Evolutionary conservation across 2,329 filamentous ascomycete genomes (phyloP).

Genomic region (Drechslerella dactyloides): DNA sequence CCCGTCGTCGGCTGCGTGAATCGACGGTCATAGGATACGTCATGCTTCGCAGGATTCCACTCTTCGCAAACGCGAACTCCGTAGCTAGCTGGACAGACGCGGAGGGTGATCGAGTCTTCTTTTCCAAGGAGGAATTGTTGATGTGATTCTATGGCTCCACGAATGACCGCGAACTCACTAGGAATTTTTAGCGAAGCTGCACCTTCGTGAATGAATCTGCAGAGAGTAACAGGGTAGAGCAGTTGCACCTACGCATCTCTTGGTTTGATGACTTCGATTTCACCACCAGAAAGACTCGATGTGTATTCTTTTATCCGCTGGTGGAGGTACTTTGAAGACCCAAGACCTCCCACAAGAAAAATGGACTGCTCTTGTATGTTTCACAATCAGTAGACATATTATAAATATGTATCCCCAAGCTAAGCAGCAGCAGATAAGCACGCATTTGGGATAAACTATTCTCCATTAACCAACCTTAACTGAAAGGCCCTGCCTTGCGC

Average conservation of each 20-base stretch:
- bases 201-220: too few relatives aligned
- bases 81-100: constrained; percentile 40
- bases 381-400: too few relatives aligned
- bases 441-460: too few relatives aligned
- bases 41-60: constrained; percentile 25
- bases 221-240: not conserved
- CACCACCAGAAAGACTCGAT: constrained; percentile 3
- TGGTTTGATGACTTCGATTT: constrained; percentile 34
- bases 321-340: constrained; percentile 40
- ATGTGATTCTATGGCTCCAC: constrained; percentile 36
- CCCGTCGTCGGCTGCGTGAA: constrained; percentile 27
- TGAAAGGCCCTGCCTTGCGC: constrained; percentile 18
- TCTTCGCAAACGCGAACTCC: constrained; percentile 32
- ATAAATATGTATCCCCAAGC: too few relatives aligned
- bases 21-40: not conserved
- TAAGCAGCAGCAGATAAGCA: too few relatives aligned
- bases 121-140: constrained; percentile 19
- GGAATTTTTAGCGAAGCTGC: not conserved
- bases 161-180: constrained; percentile 41
- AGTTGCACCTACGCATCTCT: constrained; percentile 32
- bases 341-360: constrained; percentile 36
- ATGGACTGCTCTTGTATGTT: constrained; percentile 31
- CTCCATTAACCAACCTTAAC: constrained; percentile 23
- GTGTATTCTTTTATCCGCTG: constrained; percentile 23
- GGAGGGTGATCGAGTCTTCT: constrained; percentile 33